A percentile compares a stretch with the other conserved stretches of the same genome.
Conservation (phyloP, 169 alveolate species). For the Eimeria acervulina region DNA sequence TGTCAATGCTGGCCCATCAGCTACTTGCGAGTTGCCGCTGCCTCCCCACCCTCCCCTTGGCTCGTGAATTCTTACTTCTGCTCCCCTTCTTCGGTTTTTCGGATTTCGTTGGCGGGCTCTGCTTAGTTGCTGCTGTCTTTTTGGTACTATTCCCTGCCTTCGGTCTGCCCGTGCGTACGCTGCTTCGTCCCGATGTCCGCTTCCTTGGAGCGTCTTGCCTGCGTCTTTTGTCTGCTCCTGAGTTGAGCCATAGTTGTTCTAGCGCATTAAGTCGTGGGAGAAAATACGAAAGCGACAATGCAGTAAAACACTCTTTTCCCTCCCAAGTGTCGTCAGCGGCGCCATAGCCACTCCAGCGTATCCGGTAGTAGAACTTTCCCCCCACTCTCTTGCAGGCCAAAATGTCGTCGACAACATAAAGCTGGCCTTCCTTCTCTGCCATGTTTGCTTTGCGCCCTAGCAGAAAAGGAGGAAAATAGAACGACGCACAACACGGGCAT, state of each 20-base stretch:
- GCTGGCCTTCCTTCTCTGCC: conserved; percentile 45
- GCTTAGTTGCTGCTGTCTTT: not conserved
- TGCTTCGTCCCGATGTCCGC: not conserved
- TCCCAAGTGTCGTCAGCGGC: conserved; percentile 71
- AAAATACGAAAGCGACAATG: conserved; percentile 50
- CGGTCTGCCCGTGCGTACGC: not conserved
- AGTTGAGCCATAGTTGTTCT: conserved; percentile 46
- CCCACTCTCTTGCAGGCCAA: conserved; percentile 57
- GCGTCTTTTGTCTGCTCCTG: conserved; percentile 1
- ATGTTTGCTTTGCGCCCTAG: not conserved
- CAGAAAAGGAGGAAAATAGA: not conserved
- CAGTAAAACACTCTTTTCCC: conserved; percentile 39
- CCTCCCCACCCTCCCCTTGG: conserved; percentile 2
- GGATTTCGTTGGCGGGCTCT: not conserved
- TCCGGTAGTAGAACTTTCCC: conserved; percentile 56
- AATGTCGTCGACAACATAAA: conserved; percentile 38
- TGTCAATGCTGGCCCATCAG: not conserved
- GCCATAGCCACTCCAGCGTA: conserved; percentile 68
- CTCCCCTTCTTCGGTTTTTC: not conserved
- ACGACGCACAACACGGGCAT: not conserved
- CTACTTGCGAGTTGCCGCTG: not conserved
- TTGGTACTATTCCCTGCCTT: not conserved
- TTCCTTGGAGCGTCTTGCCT: too few species aligned
- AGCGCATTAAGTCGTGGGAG: conserved; percentile 12
- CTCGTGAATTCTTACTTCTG: not conserved